These are phyloP conservation scores for Epichloe aotearoae DNA, from an alignment of 2,329 filamentous ascomycete genomes.

Conservation along the genomic window DNA sequence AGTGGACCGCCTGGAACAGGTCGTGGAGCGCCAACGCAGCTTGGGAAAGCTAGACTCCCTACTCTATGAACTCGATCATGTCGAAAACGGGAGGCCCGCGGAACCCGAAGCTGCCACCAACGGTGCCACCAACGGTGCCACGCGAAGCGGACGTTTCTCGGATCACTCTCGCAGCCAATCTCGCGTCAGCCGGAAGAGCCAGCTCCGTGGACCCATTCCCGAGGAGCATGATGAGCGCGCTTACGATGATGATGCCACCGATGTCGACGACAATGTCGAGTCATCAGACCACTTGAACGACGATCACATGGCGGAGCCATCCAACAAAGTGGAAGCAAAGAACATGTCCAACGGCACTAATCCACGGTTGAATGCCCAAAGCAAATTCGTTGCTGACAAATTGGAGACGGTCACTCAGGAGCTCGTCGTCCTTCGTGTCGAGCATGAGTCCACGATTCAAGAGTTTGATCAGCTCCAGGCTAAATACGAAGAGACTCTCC, in stretches of 20 bases:
- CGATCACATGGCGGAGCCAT: neutral
- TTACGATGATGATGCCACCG: slow-evolving; percentile 34
- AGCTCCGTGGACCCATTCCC: slow-evolving; percentile 40
- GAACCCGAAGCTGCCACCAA: slow-evolving; percentile 20
- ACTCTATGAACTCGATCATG: slow-evolving; percentile 75
- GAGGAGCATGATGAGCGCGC: slow-evolving; percentile 38
- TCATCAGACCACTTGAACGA: neutral
- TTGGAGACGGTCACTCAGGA: slow-evolving; percentile 85
- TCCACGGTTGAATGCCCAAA: slow-evolving; percentile 62
- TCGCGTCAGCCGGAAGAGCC: slow-evolving; percentile 39
- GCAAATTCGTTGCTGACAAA: slow-evolving; percentile 80
- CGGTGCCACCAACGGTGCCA: slow-evolving; percentile 24
- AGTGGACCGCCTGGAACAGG: slow-evolving; percentile 84
- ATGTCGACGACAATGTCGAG: slow-evolving; percentile 13
- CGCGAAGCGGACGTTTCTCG: slow-evolving; percentile 29
- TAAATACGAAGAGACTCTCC: slow-evolving; percentile 85
- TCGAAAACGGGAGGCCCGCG: slow-evolving; percentile 42
- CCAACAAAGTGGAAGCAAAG: slow-evolving; percentile 11
- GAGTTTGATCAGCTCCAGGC: slow-evolving; percentile 71
- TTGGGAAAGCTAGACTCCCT: slow-evolving; percentile 91
- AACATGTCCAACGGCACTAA: slow-evolving; percentile 26
- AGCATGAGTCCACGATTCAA: slow-evolving; percentile 72
- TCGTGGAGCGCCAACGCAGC: slow-evolving; percentile 88
- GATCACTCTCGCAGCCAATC: slow-evolving; percentile 43
- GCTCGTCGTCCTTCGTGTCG: slow-evolving; percentile 75